These are phyloP conservation scores for button mushroom (Agaricus bisporus) DNA, from an alignment of 768 basidiomycete genomes.

Conservation along the genomic window DNA sequence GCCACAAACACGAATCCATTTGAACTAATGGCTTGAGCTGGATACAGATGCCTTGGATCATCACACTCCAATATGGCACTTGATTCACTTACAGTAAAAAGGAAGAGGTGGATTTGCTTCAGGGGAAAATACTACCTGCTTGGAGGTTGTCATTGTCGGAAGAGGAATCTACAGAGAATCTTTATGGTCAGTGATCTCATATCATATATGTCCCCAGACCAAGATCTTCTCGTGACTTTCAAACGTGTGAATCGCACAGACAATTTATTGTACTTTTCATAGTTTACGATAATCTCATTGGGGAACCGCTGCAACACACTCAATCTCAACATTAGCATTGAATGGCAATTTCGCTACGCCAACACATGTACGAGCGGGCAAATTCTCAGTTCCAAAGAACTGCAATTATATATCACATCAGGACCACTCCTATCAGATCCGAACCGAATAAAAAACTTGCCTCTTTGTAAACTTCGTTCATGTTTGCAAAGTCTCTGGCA, in stretches of 20 bases:
- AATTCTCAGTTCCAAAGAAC: slow-evolving; percentile 39
- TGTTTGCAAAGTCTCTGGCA: slow-evolving; percentile 26
- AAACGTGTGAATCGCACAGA: too few relatives aligned
- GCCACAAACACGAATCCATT: slow-evolving; percentile 14
- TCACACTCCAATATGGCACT: background rate
- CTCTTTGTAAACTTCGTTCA: slow-evolving; percentile 35
- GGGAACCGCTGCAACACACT: slow-evolving; percentile 42
- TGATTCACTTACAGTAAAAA: slow-evolving; percentile 2
- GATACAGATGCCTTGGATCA: background rate
- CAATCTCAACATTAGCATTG: slow-evolving; percentile 54
- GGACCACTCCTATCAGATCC: background rate
- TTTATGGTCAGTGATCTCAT: too few relatives aligned
- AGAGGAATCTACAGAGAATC: background rate
- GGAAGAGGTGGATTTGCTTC: slow-evolving; percentile 10
- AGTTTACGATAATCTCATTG: background rate
- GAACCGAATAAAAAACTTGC: slow-evolving; percentile 15
- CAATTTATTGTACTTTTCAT: too few relatives aligned
- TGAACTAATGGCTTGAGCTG: slow-evolving; percentile 14
- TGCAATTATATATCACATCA: slow-evolving; percentile 14
- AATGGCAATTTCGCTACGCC: slow-evolving; percentile 48
- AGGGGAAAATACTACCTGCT: slow-evolving; percentile 8
- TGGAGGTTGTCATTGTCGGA: background rate
- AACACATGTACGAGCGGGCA: slow-evolving; percentile 55
- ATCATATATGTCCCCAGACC: background rate
- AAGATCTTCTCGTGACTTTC: background rate